These are phyloP conservation scores for Fusarium sambucinum DNA, from an alignment of 2,329 filamentous ascomycete genomes.

Conservation along the genomic window DNA sequence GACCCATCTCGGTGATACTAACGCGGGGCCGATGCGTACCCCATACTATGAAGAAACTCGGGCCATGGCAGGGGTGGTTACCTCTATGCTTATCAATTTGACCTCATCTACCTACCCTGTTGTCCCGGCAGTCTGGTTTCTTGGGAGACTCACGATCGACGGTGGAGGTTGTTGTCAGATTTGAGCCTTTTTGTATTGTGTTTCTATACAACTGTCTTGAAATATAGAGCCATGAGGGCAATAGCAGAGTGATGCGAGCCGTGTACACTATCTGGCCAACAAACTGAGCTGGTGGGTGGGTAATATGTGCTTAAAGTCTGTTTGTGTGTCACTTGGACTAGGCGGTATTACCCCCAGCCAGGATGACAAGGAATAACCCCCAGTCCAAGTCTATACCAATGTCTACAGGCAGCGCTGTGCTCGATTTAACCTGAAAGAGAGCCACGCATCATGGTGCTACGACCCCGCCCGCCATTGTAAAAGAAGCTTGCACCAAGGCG, in stretches of 20 bases:
- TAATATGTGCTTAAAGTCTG: not conserved
- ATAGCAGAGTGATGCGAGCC: not conserved
- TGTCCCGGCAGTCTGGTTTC: slow-evolving; percentile 1
- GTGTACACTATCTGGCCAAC: not conserved
- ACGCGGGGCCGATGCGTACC: not conserved
- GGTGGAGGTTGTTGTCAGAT: not conserved
- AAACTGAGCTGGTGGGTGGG: not conserved
- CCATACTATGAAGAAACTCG: not conserved
- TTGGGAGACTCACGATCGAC: not conserved
- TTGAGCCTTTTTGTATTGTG: not conserved
- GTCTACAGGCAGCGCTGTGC: not conserved
- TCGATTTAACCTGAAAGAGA: slow-evolving; percentile 19
- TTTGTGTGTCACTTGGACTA: slow-evolving; percentile 1
- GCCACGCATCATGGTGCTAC: slow-evolving; percentile 4
- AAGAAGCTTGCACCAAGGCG: slow-evolving; percentile 31
- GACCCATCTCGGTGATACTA: slow-evolving; percentile 18
- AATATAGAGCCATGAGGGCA: not conserved
- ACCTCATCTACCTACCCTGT: not conserved
- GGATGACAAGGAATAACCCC: not conserved
- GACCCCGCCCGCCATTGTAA: slow-evolving; percentile 39
- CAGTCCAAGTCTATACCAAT: slow-evolving; percentile 1
- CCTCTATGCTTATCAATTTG: not conserved
- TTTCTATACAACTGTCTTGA: not conserved
- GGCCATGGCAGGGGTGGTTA: not conserved
- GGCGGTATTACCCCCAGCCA: not conserved